A percentile compares a stretch with the other conserved stretches of the same genome.
phyloP scores from a whole-genome alignment of 73 alveolate genomes.

The Paramecium primaurelia region DNA sequence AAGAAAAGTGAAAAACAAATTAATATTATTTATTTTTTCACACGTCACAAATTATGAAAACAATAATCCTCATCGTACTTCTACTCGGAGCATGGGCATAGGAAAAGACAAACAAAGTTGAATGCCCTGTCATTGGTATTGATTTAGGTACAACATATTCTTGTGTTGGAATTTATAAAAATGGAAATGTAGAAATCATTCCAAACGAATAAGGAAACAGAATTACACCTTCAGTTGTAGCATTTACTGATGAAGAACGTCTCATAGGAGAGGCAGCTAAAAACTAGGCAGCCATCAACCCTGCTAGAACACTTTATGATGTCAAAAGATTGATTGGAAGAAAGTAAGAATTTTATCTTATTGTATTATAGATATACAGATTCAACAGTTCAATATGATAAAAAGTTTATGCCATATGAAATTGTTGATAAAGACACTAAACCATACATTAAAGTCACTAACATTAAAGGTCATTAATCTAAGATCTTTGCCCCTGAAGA shows the following conservation, averaged over 20 bases:
- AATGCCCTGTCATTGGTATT: slow-evolving; percentile 96
- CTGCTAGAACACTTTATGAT: slow-evolving; percentile 83
- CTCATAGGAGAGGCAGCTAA: slow-evolving; percentile 96
- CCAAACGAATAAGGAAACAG: slow-evolving; percentile 89
- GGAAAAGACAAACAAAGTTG: slow-evolving; percentile 63
- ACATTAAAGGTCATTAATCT: slow-evolving; percentile 70
- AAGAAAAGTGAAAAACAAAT: not conserved
- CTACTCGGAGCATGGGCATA: slow-evolving; percentile 18
- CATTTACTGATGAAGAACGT: slow-evolving; percentile 89
- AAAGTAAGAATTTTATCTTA: slow-evolving; percentile 30
- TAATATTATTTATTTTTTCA: slow-evolving; percentile 1
- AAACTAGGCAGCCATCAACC: slow-evolving; percentile 84
- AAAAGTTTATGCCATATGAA: slow-evolving; percentile 88
- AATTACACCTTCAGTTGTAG: slow-evolving; percentile 95
- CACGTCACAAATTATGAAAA: slow-evolving; percentile 35
- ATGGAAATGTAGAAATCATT: slow-evolving; percentile 90
- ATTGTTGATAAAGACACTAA: slow-evolving; percentile 87
- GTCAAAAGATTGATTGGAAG: slow-evolving; percentile 87
- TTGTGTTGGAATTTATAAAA: slow-evolving; percentile 90
- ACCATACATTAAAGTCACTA: slow-evolving; percentile 89
- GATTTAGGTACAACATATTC: slow-evolving; percentile 97
- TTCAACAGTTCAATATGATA: slow-evolving; percentile 85
- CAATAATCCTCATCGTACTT: not conserved
- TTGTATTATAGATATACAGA: slow-evolving; percentile 65
- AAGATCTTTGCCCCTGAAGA: slow-evolving; percentile 91